A percentile compares a stretch with the other conserved stretches of the same genome.
These are phyloP conservation scores for Micractinium conductrix DNA, from an alignment of 139 green algal species.

Conservation along the genomic window DNA sequence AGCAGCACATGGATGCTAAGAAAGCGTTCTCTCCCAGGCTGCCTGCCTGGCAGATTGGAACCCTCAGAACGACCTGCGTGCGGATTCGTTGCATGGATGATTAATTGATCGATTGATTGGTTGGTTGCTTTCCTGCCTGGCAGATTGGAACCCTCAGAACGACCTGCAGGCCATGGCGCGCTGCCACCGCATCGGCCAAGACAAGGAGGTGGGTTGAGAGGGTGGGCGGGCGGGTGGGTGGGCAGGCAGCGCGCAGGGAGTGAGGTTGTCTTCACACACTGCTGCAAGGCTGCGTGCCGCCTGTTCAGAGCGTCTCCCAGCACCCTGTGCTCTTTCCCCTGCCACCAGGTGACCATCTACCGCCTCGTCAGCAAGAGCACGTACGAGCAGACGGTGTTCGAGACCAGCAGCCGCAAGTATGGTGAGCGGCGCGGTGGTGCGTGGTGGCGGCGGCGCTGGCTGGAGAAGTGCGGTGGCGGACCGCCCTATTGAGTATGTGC, in stretches of 20 bases:
- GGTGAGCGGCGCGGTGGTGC: too few relatives aligned
- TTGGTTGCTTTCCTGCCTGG: background rate
- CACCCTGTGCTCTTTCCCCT: background rate
- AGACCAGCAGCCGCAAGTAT: slow-evolving; percentile 72
- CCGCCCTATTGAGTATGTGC: too few relatives aligned
- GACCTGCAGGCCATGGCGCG: slow-evolving; percentile 96
- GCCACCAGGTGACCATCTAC: slow-evolving; percentile 90
- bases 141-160: slow-evolving; percentile 95
- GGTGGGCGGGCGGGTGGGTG: background rate
- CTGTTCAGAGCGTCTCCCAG: too few relatives aligned
- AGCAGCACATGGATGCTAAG: too few relatives aligned
- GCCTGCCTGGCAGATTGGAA: background rate
- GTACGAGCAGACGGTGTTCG: slow-evolving; percentile 91
- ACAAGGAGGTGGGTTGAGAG: slow-evolving; percentile 71
- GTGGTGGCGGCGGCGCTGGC: too few relatives aligned
- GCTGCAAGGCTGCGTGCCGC: too few relatives aligned
- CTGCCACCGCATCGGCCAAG: slow-evolving; percentile 94
- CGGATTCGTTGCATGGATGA: too few relatives aligned
- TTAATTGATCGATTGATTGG: too few relatives aligned
- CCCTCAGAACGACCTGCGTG: background rate
- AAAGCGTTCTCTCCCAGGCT: too few relatives aligned
- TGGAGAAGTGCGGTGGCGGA: too few relatives aligned
- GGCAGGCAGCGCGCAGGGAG: background rate
- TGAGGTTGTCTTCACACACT: background rate
- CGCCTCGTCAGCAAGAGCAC: slow-evolving; percentile 87